phyloP scores from a whole-genome alignment of 805 yeast genomes.

The Komagataella mondaviorum region DNA sequence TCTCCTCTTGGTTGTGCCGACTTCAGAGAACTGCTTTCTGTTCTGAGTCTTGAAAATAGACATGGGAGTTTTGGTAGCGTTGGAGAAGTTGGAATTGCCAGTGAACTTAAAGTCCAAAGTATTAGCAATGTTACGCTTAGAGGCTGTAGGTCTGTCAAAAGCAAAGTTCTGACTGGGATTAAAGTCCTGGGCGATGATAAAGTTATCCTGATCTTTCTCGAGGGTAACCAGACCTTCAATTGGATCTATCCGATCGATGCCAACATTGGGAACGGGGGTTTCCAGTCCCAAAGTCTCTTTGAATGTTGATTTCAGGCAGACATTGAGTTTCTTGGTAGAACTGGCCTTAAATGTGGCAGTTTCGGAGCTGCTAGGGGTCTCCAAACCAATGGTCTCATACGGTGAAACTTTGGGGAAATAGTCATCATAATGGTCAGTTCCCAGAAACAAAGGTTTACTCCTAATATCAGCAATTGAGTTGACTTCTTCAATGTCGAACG shows the following conservation, averaged over 20 bases:
- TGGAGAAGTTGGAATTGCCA: constrained; percentile 1
- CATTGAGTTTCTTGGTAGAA: neutral
- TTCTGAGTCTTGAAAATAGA: constrained; percentile 1
- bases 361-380: neutral
- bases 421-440: neutral
- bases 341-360: neutral
- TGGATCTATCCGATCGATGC: neutral
- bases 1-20: constrained; percentile 4
- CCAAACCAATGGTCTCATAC: neutral
- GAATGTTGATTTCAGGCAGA: neutral
- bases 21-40: neutral
- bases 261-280: neutral
- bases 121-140: neutral
- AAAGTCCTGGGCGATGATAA: neutral
- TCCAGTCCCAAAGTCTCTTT: neutral
- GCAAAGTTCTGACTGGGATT: neutral
- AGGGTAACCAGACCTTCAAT: neutral
- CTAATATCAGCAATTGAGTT: neutral
- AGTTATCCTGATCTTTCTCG: neutral
- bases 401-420: neutral
- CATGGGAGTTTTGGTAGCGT: neutral
- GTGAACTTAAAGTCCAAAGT: neutral
- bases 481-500: neutral
- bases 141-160: constrained; percentile 1
- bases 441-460: neutral